Evolutionary conservation across 257 asterid species (phyloP), one percentile per base, ranked within the genome.

Genomic region (Phtheirospermum japonicum): DNA sequence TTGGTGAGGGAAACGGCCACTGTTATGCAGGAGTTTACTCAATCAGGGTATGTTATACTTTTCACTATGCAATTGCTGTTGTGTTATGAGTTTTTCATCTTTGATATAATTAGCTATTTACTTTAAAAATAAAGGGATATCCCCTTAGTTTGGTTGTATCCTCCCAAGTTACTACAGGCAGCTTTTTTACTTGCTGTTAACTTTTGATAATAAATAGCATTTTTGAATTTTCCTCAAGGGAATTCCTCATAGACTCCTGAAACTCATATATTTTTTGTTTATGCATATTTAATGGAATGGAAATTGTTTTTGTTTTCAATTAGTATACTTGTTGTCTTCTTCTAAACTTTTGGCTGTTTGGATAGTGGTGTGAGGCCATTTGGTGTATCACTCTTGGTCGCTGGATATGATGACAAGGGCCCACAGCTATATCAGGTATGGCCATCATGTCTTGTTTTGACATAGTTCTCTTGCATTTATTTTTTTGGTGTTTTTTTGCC

Each of bases 1-100:
- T 76, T 93, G 73, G 99, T 93, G 76, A 79, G 99, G 85, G 99
- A 93, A 76, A 93, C 99, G 32, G 99, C 99, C 58, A 82, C 95
- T 30, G 99, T 93, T 63, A 93, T 93, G 99, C 99, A 93, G 76
- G 99, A 93, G 70, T 93, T 93, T 81, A 93, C 99, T 72, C 99
- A 93, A 64, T 93, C 99, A 37, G 99, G 99, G 99, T 93, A 85
- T 51, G 78, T 50, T 9, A 54, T 19, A 49, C 46, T 31, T 52
- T 36, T 42, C 39, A 52, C 17, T 40, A 12, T 57, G 32, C 39
- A 8, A 28, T 49, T 39, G 34, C 20, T 63, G 23, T 30, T 62
- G 23, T 19, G 37, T 51, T 64, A 12, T 9, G 23, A 28, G 9
- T 30, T 11, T 32, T 26, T 36, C 30, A 45, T 65, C 31, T 60